Conservation (phyloP, 352 stramenopile genomes). For the Phytopythium aichiense region DNA sequence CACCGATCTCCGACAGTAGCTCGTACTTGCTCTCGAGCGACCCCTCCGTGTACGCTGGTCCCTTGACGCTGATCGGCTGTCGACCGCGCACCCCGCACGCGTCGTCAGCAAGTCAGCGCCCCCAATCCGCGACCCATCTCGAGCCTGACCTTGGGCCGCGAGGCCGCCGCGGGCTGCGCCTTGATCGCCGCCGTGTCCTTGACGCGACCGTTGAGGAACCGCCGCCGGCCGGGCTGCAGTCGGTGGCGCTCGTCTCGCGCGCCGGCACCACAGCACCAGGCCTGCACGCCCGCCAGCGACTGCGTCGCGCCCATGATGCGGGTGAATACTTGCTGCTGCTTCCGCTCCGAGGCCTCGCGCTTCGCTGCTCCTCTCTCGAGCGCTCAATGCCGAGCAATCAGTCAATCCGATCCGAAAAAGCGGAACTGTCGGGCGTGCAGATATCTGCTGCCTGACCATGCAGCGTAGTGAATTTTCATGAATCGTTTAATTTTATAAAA, state of each 20-base stretch:
- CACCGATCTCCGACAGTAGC: constrained; percentile 81
- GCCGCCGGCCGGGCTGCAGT: constrained; percentile 39
- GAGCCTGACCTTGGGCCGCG: constrained; percentile 27
- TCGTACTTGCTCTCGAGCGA: constrained; percentile 82
- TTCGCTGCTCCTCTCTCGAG: neutral
- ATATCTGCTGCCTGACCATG: no score
- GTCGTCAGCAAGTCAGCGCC: constrained; percentile 1
- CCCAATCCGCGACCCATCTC: neutral
- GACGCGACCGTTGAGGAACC: constrained; percentile 33
- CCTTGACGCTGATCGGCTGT: constrained; percentile 70
- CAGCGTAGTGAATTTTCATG: no score
- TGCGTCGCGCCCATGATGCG: constrained; percentile 31
- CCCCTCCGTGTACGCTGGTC: constrained; percentile 61
- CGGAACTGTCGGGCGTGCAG: neutral
- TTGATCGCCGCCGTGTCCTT: constrained; percentile 24
- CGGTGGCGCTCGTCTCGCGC: constrained; percentile 23
- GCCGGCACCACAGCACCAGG: constrained; percentile 52
- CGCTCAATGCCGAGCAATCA: no score
- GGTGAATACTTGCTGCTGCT: neutral
- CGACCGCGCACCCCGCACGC: neutral
- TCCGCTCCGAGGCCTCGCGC: neutral
- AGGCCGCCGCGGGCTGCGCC: constrained; percentile 21
- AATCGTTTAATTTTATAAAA: no score
- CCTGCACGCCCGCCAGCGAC: constrained; percentile 24
- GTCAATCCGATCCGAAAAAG: neutral